These are phyloP conservation scores for Colletotrichum chrysophilum DNA, from an alignment of 2,329 filamentous ascomycete species.

Conservation along the genomic window DNA sequence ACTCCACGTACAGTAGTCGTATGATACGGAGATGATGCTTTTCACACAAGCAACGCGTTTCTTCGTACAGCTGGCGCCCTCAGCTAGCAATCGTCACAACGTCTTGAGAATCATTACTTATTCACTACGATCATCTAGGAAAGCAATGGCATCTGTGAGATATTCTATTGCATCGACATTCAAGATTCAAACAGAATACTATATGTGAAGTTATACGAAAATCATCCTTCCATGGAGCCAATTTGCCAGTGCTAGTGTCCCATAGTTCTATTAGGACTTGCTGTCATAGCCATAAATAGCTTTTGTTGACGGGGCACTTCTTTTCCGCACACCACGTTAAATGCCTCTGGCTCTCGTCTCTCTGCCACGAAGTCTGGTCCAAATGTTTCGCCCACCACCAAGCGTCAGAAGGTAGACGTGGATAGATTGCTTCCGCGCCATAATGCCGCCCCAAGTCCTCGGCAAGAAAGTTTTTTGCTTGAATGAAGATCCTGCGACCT, in stretches of 20 bases:
- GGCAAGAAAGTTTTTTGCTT: accelerated
- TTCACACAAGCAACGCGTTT: not conserved
- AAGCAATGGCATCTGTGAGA: not conserved
- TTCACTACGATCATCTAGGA: not conserved
- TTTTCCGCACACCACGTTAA: not conserved
- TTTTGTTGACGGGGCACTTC: not conserved
- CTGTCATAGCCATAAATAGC: not conserved
- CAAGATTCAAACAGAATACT: not conserved
- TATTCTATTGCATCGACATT: no score
- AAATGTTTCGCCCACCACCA: not conserved
- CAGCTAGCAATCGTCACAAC: not conserved
- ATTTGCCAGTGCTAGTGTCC: accelerated
- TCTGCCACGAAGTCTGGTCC: not conserved
- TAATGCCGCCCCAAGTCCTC: accelerated
- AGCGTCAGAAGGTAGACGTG: not conserved
- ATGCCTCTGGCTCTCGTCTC: not conserved
- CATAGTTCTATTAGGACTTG: not conserved
- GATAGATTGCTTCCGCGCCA: accelerated
- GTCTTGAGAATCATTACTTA: no score
- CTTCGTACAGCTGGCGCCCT: not conserved
- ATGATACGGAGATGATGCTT: not conserved
- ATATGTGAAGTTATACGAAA: accelerated
- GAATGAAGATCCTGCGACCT: not conserved
- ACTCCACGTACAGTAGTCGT: accelerated
- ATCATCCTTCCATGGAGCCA: accelerated